Conservation (phyloP, 257 asterid species). For the Solanum medicagineum region DNA sequence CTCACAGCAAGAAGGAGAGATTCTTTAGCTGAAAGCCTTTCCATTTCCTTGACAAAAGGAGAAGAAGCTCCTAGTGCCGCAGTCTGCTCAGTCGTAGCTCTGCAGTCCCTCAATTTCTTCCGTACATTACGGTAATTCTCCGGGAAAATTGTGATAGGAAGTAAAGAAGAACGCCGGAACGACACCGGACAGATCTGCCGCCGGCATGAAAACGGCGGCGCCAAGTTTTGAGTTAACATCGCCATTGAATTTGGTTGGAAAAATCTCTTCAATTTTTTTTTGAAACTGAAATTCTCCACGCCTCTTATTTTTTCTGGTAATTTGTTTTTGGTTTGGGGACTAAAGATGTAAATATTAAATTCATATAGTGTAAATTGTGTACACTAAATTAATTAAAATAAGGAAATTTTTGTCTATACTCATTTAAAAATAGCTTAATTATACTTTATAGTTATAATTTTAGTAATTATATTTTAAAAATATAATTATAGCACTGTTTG, state of each 20-base stretch:
- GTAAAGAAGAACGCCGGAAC: not conserved
- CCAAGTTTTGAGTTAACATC: not conserved
- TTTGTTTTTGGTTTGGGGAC: not conserved
- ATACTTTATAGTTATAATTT: too few relatives aligned
- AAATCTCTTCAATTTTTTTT: not conserved
- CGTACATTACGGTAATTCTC: not conserved
- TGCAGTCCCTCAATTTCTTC: slow-evolving; percentile 1
- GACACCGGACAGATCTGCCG: not conserved
- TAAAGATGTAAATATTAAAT: not conserved
- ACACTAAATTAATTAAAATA: too few relatives aligned
- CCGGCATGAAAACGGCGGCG: not conserved
- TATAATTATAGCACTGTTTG: too few relatives aligned
- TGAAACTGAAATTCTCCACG: not conserved
- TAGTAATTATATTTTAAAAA: too few relatives aligned
- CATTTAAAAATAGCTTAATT: too few relatives aligned
- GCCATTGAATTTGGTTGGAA: slow-evolving; percentile 4
- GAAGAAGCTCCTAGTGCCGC: slow-evolving; percentile 58
- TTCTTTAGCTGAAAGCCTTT: slow-evolving; percentile 86
- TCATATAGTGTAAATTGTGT: too few relatives aligned
- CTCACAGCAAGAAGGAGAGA: slow-evolving; percentile 79
- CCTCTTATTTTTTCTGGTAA: not conserved
- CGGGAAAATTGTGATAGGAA: not conserved
- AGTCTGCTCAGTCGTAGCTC: slow-evolving; percentile 53
- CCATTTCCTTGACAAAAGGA: slow-evolving; percentile 78
- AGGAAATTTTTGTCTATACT: too few relatives aligned